These are phyloP conservation scores for Cytospora piceicola DNA, from an alignment of 2,329 filamentous ascomycete genomes.

Conservation along the genomic window DNA sequence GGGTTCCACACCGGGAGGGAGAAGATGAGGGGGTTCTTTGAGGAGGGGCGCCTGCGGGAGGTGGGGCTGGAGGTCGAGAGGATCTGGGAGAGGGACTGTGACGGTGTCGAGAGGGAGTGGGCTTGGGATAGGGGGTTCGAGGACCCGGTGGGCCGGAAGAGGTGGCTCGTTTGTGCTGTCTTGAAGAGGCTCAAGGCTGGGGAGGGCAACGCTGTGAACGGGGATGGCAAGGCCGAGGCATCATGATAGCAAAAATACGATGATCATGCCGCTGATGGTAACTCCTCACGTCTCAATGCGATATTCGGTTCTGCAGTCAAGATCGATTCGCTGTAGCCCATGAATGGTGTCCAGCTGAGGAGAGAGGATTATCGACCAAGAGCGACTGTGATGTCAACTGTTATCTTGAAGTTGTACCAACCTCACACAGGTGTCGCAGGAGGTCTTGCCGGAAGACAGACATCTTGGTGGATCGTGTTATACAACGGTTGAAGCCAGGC, in stretches of 20 bases:
- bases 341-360: neutral
- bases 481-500: too few species aligned
- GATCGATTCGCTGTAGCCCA: neutral
- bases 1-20: constrained; percentile 73
- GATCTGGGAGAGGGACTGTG: constrained; percentile 71
- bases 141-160: constrained; percentile 65
- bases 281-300: neutral
- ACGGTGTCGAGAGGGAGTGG: constrained; percentile 67
- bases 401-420: too few species aligned
- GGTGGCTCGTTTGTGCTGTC: constrained; percentile 68
- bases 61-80: constrained; percentile 63
- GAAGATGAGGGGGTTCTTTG: constrained; percentile 70
- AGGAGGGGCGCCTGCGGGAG: constrained; percentile 47
- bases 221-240: neutral
- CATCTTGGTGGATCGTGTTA: neutral
- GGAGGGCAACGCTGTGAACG: neutral
- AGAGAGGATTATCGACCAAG: neutral
- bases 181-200: constrained; percentile 44
- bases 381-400: too few species aligned
- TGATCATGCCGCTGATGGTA: neutral
- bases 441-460: neutral
- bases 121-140: constrained; percentile 62
- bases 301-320: neutral
- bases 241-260: neutral
- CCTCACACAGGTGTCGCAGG: too few species aligned